Base-by-base conservation (phyloP, 1,139 yeast species). In the Magnusiomyces paraingens region DNA sequence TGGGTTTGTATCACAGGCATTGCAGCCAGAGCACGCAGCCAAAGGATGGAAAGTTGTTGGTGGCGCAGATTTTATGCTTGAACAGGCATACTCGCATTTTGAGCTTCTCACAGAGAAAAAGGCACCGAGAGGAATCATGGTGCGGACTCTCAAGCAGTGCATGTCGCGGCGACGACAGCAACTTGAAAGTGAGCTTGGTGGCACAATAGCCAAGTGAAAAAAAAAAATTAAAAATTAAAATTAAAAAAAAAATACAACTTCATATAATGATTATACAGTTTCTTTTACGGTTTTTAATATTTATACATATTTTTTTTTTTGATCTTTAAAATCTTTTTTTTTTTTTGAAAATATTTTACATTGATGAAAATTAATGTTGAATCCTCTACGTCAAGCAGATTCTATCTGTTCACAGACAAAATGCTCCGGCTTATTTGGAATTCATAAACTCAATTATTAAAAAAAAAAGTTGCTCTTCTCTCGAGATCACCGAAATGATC, bases 21-120 rank as follows among this genome's bases (percentile, higher is more conserved):
- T 21, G 14, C 18, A 15, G 38, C 18, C 22, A 4, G 21, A 15
- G 42, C 26, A 17, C 4, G 17, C 32, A 17, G 15, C 41, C 32
- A 4, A 11, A 17, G 49, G 42, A 4, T 50, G 52, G 50, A 36
- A 29, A 8, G 40, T 26, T 8, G 42, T 51, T 11, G 42, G 17
- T n/a, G 53, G 53, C 11, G 36, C 36, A 2, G 53, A 51, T 15
- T 26, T 46, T 6, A 40, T 51, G 50, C 26, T 41, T 11, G 53
- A 51, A 26, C 53, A 51, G 32, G 18, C 50, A 18, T 47, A 18
- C 38, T 49, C 50, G 2, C 53, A 51, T 47, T 51, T 51, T 22
- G 53, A 51, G 21, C 6, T 35, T 5, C 12, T 47, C 14, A 51
- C 53, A 2, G 53, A 41, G 18, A 51, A 51, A 40, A 21, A 20